A percentile compares a stretch with the other conserved stretches of the same genome.
These are phyloP conservation scores for Teunomyces tritomae DNA, from an alignment of 805 yeast genomes.

Conservation along the genomic window DNA sequence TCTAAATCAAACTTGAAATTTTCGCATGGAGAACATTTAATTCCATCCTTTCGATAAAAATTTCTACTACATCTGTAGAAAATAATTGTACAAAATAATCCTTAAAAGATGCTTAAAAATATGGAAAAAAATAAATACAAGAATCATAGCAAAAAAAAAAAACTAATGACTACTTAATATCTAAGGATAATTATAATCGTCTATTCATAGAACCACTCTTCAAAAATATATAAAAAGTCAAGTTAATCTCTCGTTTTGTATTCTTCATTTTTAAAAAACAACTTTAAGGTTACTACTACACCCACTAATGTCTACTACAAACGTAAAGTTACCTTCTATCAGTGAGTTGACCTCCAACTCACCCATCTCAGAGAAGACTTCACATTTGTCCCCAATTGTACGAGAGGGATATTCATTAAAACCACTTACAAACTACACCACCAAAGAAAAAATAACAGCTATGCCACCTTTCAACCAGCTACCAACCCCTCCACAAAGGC, in stretches of 20 bases:
- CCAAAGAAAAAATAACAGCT: background rate
- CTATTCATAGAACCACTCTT: constrained; percentile 1
- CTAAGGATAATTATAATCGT: constrained; percentile 2
- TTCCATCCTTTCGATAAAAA: background rate
- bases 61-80: background rate
- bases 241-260: no score
- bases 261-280: no score
- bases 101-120: constrained; percentile 1
- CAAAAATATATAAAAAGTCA: background rate
- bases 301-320: background rate
- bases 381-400: constrained; percentile 6
- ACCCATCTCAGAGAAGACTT: constrained; percentile 6
- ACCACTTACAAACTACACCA: constrained; percentile 6
- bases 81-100: background rate
- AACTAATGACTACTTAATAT: background rate
- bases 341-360: constrained; percentile 14
- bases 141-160: background rate
- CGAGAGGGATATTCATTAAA: constrained; percentile 1
- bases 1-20: background rate
- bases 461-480: constrained; percentile 1
- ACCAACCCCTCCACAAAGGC: constrained; percentile 9
- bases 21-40: background rate
- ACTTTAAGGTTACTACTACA: background rate
- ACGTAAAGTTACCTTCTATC: constrained; percentile 12
- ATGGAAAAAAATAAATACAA: background rate